A percentile compares a stretch with the other conserved stretches of the same genome.
Evolutionary conservation across 305 asterid genomes (phyloP).

Genomic region (Rubia occidens): DNA sequence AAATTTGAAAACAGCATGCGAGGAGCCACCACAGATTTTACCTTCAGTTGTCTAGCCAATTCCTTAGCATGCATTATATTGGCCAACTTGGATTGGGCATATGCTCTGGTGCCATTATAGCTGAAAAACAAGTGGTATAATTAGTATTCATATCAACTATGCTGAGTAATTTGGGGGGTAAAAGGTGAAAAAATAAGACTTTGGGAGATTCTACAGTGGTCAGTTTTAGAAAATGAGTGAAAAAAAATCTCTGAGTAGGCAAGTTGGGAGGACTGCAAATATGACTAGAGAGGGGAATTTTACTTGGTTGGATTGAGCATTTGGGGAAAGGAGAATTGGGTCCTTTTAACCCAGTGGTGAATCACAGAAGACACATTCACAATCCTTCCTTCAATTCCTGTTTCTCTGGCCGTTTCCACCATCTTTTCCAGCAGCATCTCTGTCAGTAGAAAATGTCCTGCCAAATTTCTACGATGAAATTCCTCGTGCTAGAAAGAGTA

Average conservation of each 20-base stretch:
- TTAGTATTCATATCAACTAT: too few relatives aligned
- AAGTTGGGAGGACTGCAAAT: background rate
- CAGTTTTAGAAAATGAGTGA: background rate
- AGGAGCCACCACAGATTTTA: slow-evolving; percentile 12
- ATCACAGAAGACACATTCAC: slow-evolving; percentile 88
- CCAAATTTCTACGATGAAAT: slow-evolving; percentile 6
- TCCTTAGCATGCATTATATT: slow-evolving; percentile 89
- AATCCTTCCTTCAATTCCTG: slow-evolving; percentile 69
- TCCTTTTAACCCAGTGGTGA: slow-evolving; percentile 69
- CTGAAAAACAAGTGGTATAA: slow-evolving; percentile 24
- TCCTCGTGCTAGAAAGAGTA: background rate
- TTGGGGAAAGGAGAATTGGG: slow-evolving; percentile 46
- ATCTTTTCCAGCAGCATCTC: slow-evolving; percentile 74
- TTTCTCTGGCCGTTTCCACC: slow-evolving; percentile 67
- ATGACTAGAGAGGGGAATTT: background rate
- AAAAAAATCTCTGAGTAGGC: background rate
- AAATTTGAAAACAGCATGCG: background rate
- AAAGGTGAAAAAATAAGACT: background rate
- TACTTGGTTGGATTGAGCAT: slow-evolving; percentile 73
- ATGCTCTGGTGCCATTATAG: slow-evolving; percentile 73
- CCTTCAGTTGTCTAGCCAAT: slow-evolving; percentile 78
- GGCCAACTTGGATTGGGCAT: slow-evolving; percentile 82
- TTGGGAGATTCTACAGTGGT: background rate
- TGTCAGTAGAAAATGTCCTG: slow-evolving; percentile 83
- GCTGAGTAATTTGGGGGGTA: background rate